These are phyloP conservation scores for Yamadazyma akitaensis DNA, from an alignment of 805 yeast species.

Conservation along the genomic window DNA sequence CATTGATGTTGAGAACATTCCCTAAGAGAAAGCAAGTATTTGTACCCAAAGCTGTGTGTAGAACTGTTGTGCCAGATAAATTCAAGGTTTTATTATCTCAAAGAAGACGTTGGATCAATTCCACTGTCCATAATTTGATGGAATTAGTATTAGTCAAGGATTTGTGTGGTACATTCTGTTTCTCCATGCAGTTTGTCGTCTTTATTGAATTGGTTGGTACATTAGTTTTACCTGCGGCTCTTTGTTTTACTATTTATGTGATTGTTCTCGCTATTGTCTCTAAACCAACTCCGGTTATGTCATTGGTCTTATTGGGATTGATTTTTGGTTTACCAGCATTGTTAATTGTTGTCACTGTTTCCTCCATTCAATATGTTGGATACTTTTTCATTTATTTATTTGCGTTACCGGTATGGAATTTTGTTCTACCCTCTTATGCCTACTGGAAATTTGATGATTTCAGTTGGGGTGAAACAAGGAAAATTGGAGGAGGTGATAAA, in stretches of 20 bases:
- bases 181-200: conserved; percentile 92
- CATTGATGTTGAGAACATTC: conserved; percentile 83
- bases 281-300: conserved; percentile 71
- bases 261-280: conserved; percentile 66
- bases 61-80: conserved; percentile 82
- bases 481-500: conserved; percentile 65
- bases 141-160: conserved; percentile 82
- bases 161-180: conserved; percentile 90
- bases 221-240: conserved; percentile 83
- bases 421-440: conserved; percentile 80
- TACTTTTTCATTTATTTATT: conserved; percentile 78
- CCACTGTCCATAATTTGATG: conserved; percentile 89
- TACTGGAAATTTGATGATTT: conserved; percentile 96
- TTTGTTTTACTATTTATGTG: conserved; percentile 78
- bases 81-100: conserved; percentile 81
- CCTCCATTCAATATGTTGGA: conserved; percentile 63
- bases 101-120: conserved; percentile 95
- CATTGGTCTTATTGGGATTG: conserved; percentile 71
- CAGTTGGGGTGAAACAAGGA: conserved; percentile 94
- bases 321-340: conserved; percentile 85
- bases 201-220: conserved; percentile 84
- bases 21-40: conserved; percentile 86
- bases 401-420: conserved; percentile 93
- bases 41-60: conserved; percentile 88
- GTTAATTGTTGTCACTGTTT: conserved; percentile 75